phyloP scores from a whole-genome alignment of 371 early-diverging fungal species.

The Rhizopus arrhizus region DNA sequence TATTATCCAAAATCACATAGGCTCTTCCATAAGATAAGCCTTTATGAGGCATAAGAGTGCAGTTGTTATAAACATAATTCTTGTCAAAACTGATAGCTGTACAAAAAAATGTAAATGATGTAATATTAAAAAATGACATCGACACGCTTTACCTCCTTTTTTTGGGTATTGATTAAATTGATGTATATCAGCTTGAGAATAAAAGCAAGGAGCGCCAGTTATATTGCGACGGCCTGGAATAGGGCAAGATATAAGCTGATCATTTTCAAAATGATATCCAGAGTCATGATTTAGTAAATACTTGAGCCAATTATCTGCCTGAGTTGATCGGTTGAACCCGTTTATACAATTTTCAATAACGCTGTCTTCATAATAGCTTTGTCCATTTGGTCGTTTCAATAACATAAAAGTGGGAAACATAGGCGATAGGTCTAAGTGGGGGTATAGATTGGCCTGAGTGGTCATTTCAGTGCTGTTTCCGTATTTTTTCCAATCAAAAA shows the following conservation, averaged over 20 bases:
- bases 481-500: slow-evolving; percentile 36
- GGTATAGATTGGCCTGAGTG: slow-evolving; percentile 31
- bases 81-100: slow-evolving; percentile 16
- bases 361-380: slow-evolving; percentile 24
- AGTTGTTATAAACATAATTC: slow-evolving; percentile 9
- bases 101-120: neutral
- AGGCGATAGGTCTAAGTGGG: slow-evolving; percentile 46
- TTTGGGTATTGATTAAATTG: slow-evolving; percentile 20
- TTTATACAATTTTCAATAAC: slow-evolving; percentile 40
- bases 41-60: slow-evolving; percentile 13
- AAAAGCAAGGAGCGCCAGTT: slow-evolving; percentile 48
- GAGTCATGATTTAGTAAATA: slow-evolving; percentile 38
- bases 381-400: slow-evolving; percentile 23
- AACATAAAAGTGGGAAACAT: slow-evolving; percentile 49
- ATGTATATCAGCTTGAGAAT: slow-evolving; percentile 12
- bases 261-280: slow-evolving; percentile 32
- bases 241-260: slow-evolving; percentile 39
- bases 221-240: slow-evolving; percentile 34
- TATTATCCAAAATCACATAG: slow-evolving; percentile 39
- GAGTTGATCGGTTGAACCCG: slow-evolving; percentile 24
- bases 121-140: neutral
- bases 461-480: slow-evolving; percentile 30
- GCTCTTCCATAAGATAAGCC: slow-evolving; percentile 20
- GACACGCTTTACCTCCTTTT: slow-evolving; percentile 31
- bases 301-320: slow-evolving; percentile 49